These are phyloP conservation scores for Claviceps pazoutovae DNA, from an alignment of 2,329 filamentous ascomycete genomes.

Conservation along the genomic window DNA sequence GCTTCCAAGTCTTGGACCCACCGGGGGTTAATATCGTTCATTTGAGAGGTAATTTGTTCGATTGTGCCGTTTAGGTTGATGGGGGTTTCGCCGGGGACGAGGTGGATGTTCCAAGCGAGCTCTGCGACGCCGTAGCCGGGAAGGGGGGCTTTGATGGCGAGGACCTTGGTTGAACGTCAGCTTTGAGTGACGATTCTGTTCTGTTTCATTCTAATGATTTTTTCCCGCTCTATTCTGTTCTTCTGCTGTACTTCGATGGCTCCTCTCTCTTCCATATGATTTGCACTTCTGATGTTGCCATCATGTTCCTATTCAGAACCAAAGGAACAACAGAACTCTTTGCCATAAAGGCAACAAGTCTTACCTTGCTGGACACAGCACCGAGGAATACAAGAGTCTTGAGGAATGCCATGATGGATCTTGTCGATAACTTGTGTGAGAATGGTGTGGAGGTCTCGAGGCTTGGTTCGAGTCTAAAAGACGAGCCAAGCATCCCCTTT, in stretches of 20 bases:
- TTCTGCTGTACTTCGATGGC: no score
- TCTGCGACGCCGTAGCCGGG: background rate
- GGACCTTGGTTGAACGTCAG: background rate
- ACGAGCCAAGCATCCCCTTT: background rate
- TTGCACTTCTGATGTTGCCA: no score
- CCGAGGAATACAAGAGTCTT: background rate
- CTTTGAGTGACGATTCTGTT: no score
- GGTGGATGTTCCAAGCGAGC: background rate
- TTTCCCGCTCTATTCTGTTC: no score
- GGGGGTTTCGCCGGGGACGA: background rate
- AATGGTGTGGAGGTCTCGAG: background rate
- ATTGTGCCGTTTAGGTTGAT: background rate
- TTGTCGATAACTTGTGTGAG: background rate
- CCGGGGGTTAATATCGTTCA: background rate
- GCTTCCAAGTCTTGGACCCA: background rate
- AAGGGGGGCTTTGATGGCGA: background rate
- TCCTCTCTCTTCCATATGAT: no score
- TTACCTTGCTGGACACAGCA: background rate
- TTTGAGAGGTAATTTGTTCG: background rate
- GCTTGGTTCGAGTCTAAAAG: background rate
- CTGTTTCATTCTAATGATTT: no score
- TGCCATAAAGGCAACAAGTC: background rate
- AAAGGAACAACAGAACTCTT: background rate
- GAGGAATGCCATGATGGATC: background rate
- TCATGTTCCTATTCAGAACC: no score